Conservation (phyloP, 2,329 filamentous ascomycete species). For the Alternaria incomplexa region DNA sequence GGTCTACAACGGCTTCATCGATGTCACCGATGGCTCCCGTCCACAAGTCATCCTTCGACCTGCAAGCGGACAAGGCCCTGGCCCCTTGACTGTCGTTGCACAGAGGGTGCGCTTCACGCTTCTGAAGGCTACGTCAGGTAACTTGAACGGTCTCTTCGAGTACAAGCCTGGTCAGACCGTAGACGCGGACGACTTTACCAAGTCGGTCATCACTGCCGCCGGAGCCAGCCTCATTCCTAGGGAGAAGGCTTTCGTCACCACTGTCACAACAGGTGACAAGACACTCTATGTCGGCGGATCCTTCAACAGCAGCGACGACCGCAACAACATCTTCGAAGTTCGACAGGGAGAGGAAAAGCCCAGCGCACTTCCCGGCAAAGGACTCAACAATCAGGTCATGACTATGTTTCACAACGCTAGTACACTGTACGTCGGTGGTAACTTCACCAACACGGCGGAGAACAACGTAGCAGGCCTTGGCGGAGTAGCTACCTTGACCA, state of each 20-base stretch:
- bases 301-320: slow-evolving; percentile 67
- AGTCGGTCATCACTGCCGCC: slow-evolving; percentile 77
- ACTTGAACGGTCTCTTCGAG: slow-evolving; percentile 89
- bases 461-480: slow-evolving; percentile 69
- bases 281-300: slow-evolving; percentile 78
- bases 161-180: slow-evolving; percentile 73
- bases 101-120: slow-evolving; percentile 82
- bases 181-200: slow-evolving; percentile 68
- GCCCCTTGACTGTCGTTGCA: slow-evolving; percentile 77
- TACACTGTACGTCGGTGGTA: slow-evolving; percentile 75
- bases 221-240: slow-evolving; percentile 68
- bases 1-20: slow-evolving; percentile 84
- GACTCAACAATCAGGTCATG: slow-evolving; percentile 80
- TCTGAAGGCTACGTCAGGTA: slow-evolving; percentile 74
- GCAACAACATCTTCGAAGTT: slow-evolving; percentile 80
- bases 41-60: slow-evolving; percentile 81
- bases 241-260: slow-evolving; percentile 69
- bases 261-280: slow-evolving; percentile 69
- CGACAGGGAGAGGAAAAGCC: slow-evolving; percentile 62
- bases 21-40: slow-evolving; percentile 77
- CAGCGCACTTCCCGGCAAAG: slow-evolving; percentile 68
- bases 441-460: slow-evolving; percentile 76
- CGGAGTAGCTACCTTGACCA: slow-evolving; percentile 76
- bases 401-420: slow-evolving; percentile 71
- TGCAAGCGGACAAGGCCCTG: slow-evolving; percentile 63